phyloP scores from a whole-genome alignment of 352 stramenopile genomes.

The Phytophthora hibernalis region DNA sequence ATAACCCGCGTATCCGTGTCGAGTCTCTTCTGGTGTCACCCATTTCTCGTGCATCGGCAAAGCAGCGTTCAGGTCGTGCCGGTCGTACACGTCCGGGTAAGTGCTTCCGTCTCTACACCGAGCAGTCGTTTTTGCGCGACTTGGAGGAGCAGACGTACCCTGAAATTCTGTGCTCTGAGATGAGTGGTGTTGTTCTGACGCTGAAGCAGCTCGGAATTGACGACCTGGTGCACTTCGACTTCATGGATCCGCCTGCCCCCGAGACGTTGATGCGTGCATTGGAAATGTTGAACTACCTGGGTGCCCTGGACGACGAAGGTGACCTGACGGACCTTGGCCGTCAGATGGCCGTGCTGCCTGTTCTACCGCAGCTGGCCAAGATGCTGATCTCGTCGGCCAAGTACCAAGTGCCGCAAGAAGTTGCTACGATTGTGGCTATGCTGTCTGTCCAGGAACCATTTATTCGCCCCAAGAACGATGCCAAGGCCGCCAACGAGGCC shows the following conservation, averaged over 20 bases:
- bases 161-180: conserved; percentile 97
- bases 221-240: conserved; percentile 99
- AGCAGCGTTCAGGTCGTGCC: conserved; percentile 93
- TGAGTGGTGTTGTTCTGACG: conserved; percentile 97
- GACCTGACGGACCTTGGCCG: conserved; percentile 93
- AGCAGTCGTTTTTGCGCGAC: conserved; percentile 97
- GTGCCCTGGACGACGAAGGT: conserved; percentile 97
- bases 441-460: conserved; percentile 95
- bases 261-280: conserved; percentile 99
- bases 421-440: conserved; percentile 97
- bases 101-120: conserved; percentile 98
- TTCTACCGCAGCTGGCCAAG: conserved; percentile 98
- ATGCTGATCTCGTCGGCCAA: conserved; percentile 96
- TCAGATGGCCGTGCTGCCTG: conserved; percentile 96
- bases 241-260: conserved; percentile 99
- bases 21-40: conserved; percentile 98
- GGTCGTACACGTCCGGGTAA: conserved; percentile 93
- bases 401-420: conserved; percentile 97
- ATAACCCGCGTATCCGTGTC: conserved; percentile 98
- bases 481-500: conserved; percentile 96
- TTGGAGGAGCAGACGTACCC: conserved; percentile 99
- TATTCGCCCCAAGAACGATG: conserved; percentile 96
- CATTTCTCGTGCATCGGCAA: conserved; percentile 96
- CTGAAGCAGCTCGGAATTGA: conserved; percentile 99
- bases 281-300: conserved; percentile 98